Conservation (phyloP, 2,329 filamentous ascomycete genomes). For the Neonectria neomacrospora region DNA sequence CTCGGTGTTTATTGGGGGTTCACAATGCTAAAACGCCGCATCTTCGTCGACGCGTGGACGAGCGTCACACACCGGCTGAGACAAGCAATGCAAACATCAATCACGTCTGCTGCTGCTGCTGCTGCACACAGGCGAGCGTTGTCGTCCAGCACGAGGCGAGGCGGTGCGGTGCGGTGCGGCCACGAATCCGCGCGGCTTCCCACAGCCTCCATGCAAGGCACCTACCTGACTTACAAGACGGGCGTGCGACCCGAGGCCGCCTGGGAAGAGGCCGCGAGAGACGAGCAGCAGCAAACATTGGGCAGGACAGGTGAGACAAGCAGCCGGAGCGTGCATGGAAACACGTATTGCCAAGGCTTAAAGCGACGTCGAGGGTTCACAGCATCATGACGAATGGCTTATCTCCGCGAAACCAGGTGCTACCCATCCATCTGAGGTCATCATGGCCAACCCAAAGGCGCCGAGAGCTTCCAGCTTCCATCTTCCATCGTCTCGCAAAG, state of each 20-base stretch:
- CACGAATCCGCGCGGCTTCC: conserved; percentile 15
- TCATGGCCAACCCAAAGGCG: background rate
- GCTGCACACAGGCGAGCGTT: conserved; percentile 11
- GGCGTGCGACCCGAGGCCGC: background rate
- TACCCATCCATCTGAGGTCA: background rate
- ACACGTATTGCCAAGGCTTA: background rate
- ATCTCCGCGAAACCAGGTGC: background rate
- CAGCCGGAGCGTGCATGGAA: background rate
- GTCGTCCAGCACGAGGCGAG: conserved; percentile 11
- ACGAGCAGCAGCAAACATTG: background rate
- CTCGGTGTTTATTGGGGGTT: conserved; percentile 10
- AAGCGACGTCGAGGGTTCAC: background rate
- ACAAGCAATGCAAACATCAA: background rate
- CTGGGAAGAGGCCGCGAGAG: background rate
- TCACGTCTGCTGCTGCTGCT: background rate
- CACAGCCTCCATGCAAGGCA: conserved; percentile 19
- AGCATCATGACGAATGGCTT: background rate
- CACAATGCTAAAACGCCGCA: conserved; percentile 11
- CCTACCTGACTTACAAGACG: conserved; percentile 16
- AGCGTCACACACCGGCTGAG: background rate
- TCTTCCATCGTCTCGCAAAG: background rate
- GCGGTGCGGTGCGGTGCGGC: too few species aligned
- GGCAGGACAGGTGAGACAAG: background rate
- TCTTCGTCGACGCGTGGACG: conserved; percentile 8
- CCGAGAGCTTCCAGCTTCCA: background rate